Conservation (phyloP, 495 filamentous ascomycete genomes). For the Cudoniella acicularis region DNA sequence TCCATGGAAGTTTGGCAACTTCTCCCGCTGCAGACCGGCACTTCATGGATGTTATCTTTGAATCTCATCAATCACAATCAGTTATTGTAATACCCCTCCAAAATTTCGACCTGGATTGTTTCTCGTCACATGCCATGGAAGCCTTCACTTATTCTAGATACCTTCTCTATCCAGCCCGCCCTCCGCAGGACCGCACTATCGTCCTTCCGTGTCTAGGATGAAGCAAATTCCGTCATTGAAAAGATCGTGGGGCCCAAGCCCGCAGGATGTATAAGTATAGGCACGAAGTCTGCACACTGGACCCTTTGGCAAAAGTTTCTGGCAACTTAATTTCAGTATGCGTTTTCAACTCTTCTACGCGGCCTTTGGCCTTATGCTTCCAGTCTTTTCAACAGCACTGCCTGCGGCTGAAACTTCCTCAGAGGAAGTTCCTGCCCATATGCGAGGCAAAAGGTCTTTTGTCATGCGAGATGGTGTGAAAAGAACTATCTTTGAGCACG, state of each 20-base stretch:
- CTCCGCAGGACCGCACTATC: not conserved
- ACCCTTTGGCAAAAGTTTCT: not conserved
- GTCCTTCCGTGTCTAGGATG: not conserved
- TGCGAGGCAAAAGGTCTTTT: slow-evolving; percentile 39
- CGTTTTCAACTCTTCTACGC: slow-evolving; percentile 5
- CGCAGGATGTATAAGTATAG: not conserved
- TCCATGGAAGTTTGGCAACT: not conserved
- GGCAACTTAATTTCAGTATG: slow-evolving; percentile 1
- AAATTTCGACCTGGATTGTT: too few relatives aligned
- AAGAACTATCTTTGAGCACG: slow-evolving; percentile 51
- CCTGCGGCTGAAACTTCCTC: not conserved
- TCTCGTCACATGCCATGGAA: not conserved
- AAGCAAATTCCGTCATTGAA: not conserved
- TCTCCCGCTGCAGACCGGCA: not conserved
- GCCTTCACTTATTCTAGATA: not conserved
- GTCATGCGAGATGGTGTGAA: slow-evolving; percentile 40
- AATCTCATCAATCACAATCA: not conserved
- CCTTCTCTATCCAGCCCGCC: not conserved
- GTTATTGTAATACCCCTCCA: not conserved
- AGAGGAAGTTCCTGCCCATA: slow-evolving; percentile 1
- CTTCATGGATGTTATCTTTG: not conserved
- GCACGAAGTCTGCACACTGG: not conserved
- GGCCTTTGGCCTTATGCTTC: slow-evolving; percentile 1
- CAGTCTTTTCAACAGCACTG: slow-evolving; percentile 4
- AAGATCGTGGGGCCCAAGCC: not conserved